Evolutionary conservation across 78 protist species (phyloP), one percentile per base, ranked within the genome.

Genomic region (Chrysochromulina tobinii): DNA sequence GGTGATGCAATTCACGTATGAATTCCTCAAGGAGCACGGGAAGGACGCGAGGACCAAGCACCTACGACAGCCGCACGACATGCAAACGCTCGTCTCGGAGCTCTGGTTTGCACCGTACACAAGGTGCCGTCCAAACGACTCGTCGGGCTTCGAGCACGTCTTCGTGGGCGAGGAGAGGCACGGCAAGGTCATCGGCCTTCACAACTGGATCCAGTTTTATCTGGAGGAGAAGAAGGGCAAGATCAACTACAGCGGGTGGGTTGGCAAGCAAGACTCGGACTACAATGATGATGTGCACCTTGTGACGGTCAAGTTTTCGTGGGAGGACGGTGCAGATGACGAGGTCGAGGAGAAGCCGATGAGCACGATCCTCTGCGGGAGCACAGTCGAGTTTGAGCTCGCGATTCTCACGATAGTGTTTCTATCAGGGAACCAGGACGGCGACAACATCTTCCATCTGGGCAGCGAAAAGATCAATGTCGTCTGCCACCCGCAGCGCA

Each of bases 131-230:
- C 53, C 15, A 2, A 81, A 81, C 66, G 87, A 81, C 66, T 81
- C 87, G 23, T 81, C 87, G 1, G 87, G 87, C 87, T 81, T 81
- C 66, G 87, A 81, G 87, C 87, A 81, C 87, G 87, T 81, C 27
- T 81, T 81, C n/a, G 87, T 81, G n/a, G 87, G 87, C 38, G 87
- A 81, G 87, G 87, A 55, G 67, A 81, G 55, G 87, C 67, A 38
- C 11, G 87, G 87, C 66, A 81, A 81, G 48, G n/a, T 81, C 87
- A 81, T 25, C 12, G 87, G 87, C 53, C 61, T 81, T 4, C 87
- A 81, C 66, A 81, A 81, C 87, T 81, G 87, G 87, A 38, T 81
- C 15, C 61, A 53, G 87, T 81, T 8, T 21, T 81, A 81, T 55
- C 59, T 81, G 20, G 87, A 81, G 59, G 87, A 81, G 87, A 12